Base-by-base conservation (phyloP, 192 early-diverging fungal genomes). In the Coemansia sp. region DNA sequence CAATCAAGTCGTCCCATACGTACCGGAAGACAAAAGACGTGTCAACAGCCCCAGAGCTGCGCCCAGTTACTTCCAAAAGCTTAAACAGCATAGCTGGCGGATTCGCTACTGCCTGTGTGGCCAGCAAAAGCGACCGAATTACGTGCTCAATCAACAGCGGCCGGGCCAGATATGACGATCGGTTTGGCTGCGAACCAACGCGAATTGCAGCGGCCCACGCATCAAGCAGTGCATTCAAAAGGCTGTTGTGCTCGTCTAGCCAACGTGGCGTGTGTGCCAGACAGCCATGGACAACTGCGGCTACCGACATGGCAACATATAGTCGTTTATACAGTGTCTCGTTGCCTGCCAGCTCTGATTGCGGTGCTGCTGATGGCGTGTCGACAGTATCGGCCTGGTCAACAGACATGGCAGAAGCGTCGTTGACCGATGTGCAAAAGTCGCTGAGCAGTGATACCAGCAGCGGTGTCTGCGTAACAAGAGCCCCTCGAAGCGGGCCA, bases 401-500 rank as follows among this genome's bases (percentile, higher is more conserved):
- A 24, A 14, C 20, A 0, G 47, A 43, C 23, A 38, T 29, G 43
- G 53, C 66, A 18, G 20, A 45, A 7, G n/a, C 48, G 35, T 82
- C 77, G 19, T 49, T 41, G 1, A 58, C 57, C 22, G 74, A 50
- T 22, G 62, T 20, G 24, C 53, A 55, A 59, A 75, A 67, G 18
- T 48, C 56, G n/a, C 61, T 61, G 16, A 83, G 64, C 52, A 77
- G 20, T 14, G 66, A 64, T 10, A 90, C 85, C 14, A 94, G 60
- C 49, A 80, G 68, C 3, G 73, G 75, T 0, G 88, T 77, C 13
- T 88, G 82, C n/a, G 71, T 74, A 11, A 87, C 71, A 14, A 93
- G 82, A 39, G 90, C 89, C 19, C 85, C 78, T 47, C 89, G 86
- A 54, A 94, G 66, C 35, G 85, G 65, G 1, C 37, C 60, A 58